Evolutionary conservation across 768 basidiomycete species (phyloP).

Genomic region (Suillus tomentosus): DNA sequence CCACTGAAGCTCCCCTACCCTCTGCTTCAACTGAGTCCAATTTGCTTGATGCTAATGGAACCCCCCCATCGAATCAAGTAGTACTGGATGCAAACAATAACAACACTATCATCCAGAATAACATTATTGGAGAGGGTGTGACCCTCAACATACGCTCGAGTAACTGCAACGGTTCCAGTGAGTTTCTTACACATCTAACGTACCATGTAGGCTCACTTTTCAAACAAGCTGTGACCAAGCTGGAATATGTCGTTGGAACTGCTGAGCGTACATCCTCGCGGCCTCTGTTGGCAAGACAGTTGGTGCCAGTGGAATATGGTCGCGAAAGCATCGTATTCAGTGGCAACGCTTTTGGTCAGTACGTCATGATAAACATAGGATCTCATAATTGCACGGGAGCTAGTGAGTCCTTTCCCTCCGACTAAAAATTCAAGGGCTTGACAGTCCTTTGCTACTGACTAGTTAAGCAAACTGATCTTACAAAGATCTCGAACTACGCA

Average conservation of each 20-base stretch:
- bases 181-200: background rate
- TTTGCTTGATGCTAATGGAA: no score
- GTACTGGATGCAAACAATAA: no score
- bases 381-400: background rate
- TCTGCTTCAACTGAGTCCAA: no score
- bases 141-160: background rate
- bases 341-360: background rate
- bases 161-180: background rate
- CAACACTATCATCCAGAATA: no score
- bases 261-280: background rate
- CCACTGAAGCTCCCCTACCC: no score
- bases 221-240: background rate
- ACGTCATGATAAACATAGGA: background rate
- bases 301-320: background rate
- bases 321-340: background rate
- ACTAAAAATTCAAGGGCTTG: no score
- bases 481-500: no score
- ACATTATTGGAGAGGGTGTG: no score
- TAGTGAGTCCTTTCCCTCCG: background rate
- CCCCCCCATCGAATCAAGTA: no score
- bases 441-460: no score
- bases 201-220: background rate
- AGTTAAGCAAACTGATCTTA: no score
- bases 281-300: background rate
- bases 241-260: background rate